Conservation (phyloP, 179 eudicot genomes). For the Monotropa hypopitys region DNA sequence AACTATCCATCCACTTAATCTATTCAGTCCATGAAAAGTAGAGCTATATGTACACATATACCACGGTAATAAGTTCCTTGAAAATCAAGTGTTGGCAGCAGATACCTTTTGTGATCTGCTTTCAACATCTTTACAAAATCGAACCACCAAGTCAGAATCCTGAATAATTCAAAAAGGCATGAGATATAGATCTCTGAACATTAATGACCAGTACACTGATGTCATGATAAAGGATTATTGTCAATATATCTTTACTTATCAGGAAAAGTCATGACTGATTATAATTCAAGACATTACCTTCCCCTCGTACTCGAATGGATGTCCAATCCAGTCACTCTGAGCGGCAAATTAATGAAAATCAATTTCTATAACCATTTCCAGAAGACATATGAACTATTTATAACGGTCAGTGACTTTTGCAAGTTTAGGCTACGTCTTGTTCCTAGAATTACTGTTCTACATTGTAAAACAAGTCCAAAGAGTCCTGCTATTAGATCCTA, state of each 20-base stretch:
- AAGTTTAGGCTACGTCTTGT: neutral
- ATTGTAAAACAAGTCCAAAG: too few species aligned
- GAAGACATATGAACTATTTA: neutral
- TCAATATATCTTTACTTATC: neutral
- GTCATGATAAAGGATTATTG: neutral
- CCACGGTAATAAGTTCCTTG: neutral
- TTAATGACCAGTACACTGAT: neutral
- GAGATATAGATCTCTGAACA: neutral
- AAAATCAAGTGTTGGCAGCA: neutral
- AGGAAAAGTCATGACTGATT: neutral
- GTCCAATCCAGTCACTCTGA: conserved; percentile 72
- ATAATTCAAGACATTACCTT: conserved; percentile 34
- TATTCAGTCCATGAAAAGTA: neutral
- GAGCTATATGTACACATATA: neutral
- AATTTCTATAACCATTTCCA: neutral
- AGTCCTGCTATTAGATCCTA: neutral
- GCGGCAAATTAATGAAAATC: conserved; percentile 24
- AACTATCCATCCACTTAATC: neutral
- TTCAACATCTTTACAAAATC: conserved; percentile 94
- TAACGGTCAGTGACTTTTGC: neutral
- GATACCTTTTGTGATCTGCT: conserved; percentile 64
- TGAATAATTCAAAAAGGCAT: conserved; percentile 21
- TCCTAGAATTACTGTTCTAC: neutral
- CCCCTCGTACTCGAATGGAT: conserved; percentile 54
- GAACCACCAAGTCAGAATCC: conserved; percentile 65